Base-by-base conservation (phyloP, 2,329 filamentous ascomycete species). In the Fusarium chuoi region DNA sequence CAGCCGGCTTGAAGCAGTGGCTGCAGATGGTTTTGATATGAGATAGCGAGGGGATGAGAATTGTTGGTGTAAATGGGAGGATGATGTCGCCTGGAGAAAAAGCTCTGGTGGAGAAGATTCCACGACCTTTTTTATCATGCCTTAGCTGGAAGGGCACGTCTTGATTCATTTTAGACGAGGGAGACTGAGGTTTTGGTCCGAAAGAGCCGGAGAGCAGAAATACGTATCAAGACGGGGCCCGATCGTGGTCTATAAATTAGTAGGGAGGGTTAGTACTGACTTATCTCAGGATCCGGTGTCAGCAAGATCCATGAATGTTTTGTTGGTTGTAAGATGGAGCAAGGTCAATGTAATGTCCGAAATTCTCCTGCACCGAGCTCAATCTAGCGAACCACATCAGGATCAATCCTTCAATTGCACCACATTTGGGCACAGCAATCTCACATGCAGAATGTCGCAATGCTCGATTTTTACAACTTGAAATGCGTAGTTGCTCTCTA, bases 11-110 rank as follows among this genome's bases (percentile, higher is more conserved):
- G 35, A 89, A 82, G 79, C 88, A 90, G 81, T 85, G 81, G 70
- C 84, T 84, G 82, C 89, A 91, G 38, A 85, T 82, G 22, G 77
- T 73, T 7, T 76, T 56, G 62, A 86, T 82, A 68, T 83, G 82
- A 10, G 82, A 78, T 42, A 83, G 82, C 45, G 85, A 83, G 7
- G 89, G 86, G 30, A 89, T 81, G 24, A 87, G 85, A 51, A 89
- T 77, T 44, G 85, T 80, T 22, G 80, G 80, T 33, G 75, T 66
- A 77, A 90, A 88, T 44, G 79, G 77, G 65, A 84, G 83, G 73
- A 90, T 85, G 63, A 81, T 74, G 35, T 82, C 79, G 74, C 88
- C 88, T 1, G 89, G 81, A 7, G 66, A 26, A 78, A 88, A 86
- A 70, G 80, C 9, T 49, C 78, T 81, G 24, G 83, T 82, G 39